A percentile compares a stretch with the other conserved stretches of the same genome.
These are phyloP conservation scores for Populus euphratica DNA, from an alignment of 345 rosid species.

Conservation along the genomic window DNA sequence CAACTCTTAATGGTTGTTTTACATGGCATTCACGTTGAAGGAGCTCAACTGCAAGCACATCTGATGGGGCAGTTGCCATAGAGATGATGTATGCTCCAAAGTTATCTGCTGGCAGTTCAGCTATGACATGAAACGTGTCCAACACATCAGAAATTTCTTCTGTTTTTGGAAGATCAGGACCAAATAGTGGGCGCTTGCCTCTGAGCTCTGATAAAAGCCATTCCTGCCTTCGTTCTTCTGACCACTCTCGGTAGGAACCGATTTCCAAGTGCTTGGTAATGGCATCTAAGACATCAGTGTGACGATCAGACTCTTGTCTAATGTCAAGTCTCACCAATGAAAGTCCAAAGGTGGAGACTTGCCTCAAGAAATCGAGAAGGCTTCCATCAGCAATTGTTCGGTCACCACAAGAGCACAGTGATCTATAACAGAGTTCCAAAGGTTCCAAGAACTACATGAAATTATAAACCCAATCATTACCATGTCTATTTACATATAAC, in stretches of 20 bases:
- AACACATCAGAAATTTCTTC: slow-evolving; percentile 67
- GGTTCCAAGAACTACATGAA: slow-evolving; percentile 82
- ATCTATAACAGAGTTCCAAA: slow-evolving; percentile 91
- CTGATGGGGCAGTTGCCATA: slow-evolving; percentile 37
- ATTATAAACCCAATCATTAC: slow-evolving; percentile 15
- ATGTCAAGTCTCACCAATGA: slow-evolving; percentile 93
- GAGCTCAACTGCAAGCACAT: slow-evolving; percentile 58
- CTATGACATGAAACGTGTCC: slow-evolving; percentile 30
- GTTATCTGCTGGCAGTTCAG: slow-evolving; percentile 33
- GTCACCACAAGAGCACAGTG: slow-evolving; percentile 92
- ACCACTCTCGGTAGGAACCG: slow-evolving; percentile 89
- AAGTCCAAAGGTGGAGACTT: slow-evolving; percentile 96
- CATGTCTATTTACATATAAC: neutral
- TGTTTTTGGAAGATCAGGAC: slow-evolving; percentile 92
- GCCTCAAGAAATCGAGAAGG: slow-evolving; percentile 97
- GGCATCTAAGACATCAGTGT: slow-evolving; percentile 95
- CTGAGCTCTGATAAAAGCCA: slow-evolving; percentile 94
- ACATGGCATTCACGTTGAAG: slow-evolving; percentile 93
- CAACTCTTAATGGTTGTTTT: slow-evolving; percentile 86
- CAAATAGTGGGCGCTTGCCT: slow-evolving; percentile 90
- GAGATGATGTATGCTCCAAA: slow-evolving; percentile 39
- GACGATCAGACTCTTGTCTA: slow-evolving; percentile 94
- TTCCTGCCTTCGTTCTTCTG: slow-evolving; percentile 79
- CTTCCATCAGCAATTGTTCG: slow-evolving; percentile 93
- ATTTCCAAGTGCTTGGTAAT: slow-evolving; percentile 83